These are phyloP conservation scores for Hanseniaspora mollemarum DNA, from an alignment of 805 yeast genomes.

Conservation along the genomic window DNA sequence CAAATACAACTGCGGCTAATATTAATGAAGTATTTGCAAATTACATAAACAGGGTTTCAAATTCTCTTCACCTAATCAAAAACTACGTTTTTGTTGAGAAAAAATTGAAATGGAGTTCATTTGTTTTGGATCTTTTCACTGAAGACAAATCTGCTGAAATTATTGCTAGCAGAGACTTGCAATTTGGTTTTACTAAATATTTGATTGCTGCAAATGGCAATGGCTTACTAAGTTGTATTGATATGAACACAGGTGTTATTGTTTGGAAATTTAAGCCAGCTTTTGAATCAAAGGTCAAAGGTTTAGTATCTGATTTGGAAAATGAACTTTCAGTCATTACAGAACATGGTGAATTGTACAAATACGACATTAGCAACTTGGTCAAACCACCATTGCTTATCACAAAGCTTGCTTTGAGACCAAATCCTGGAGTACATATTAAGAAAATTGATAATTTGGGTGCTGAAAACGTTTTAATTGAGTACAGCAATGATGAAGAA, in stretches of 20 bases:
- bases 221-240: conserved; percentile 37
- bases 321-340: conserved; percentile 22
- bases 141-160: conserved; percentile 19
- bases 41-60: conserved; percentile 25
- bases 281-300: conserved; percentile 18
- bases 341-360: conserved; percentile 25
- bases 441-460: conserved; percentile 1
- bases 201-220: conserved; percentile 34
- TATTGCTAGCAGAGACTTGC: conserved; percentile 20
- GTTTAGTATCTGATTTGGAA: conserved; percentile 21
- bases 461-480: conserved; percentile 19
- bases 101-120: conserved; percentile 17
- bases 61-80: conserved; percentile 20
- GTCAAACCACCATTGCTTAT: not conserved
- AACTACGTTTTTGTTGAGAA: conserved; percentile 18
- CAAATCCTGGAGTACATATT: not conserved
- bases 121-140: conserved; percentile 17
- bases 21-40: conserved; percentile 21
- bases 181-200: conserved; percentile 39
- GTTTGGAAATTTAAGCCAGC: conserved; percentile 33
- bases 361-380: conserved; percentile 17
- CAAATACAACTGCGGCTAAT: conserved; percentile 3
- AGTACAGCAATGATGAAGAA: conserved; percentile 18
- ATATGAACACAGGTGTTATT: conserved; percentile 31
- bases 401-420: not conserved